A percentile compares a stretch with the other conserved stretches of the same genome.
Conservation (phyloP, 1,284 basidiomycete species). For the Ustilago xerochloae region DNA sequence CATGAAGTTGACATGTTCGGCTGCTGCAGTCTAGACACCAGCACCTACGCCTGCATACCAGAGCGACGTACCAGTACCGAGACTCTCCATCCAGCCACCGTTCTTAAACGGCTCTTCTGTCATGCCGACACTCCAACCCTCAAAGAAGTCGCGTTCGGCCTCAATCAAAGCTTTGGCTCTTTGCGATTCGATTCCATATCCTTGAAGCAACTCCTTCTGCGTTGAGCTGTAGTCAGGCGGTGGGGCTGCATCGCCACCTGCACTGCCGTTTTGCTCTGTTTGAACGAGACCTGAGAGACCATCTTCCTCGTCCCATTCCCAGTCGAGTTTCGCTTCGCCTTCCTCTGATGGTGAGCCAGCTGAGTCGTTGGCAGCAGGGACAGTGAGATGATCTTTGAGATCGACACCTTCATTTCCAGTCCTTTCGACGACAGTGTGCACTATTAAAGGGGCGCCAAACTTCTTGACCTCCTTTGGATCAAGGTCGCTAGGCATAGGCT, state of each 20-base stretch:
- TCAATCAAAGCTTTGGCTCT: conserved; percentile 25
- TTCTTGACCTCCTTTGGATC: conserved; percentile 23
- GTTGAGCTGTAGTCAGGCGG: conserved; percentile 23
- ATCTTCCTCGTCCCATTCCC: conserved; percentile 44
- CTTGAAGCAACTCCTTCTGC: conserved; percentile 19
- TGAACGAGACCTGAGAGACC: no score
- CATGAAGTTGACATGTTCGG: no score
- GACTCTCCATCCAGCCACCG: conserved; percentile 25
- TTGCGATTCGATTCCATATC: conserved; percentile 32
- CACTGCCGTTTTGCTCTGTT: no score
- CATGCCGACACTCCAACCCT: conserved; percentile 45
- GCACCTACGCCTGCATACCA: conserved; percentile 2
- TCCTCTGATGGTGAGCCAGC: background rate
- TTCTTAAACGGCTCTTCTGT: conserved; percentile 42
- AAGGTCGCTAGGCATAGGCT: conserved; percentile 41
- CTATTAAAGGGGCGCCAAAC: conserved; percentile 31
- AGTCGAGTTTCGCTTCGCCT: conserved; percentile 9
- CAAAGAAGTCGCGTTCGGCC: conserved; percentile 42
- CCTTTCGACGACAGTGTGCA: conserved; percentile 30
- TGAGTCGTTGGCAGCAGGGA: background rate
- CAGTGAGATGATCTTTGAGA: conserved; percentile 8
- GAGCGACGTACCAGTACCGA: conserved; percentile 8
- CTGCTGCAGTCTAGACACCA: background rate
- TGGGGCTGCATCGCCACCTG: background rate
- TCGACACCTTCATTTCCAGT: conserved; percentile 29